Evolutionary conservation across 2,329 filamentous ascomycete species (phyloP), one percentile per base, ranked within the genome.

Genomic region (Clonostachys byssicola): DNA sequence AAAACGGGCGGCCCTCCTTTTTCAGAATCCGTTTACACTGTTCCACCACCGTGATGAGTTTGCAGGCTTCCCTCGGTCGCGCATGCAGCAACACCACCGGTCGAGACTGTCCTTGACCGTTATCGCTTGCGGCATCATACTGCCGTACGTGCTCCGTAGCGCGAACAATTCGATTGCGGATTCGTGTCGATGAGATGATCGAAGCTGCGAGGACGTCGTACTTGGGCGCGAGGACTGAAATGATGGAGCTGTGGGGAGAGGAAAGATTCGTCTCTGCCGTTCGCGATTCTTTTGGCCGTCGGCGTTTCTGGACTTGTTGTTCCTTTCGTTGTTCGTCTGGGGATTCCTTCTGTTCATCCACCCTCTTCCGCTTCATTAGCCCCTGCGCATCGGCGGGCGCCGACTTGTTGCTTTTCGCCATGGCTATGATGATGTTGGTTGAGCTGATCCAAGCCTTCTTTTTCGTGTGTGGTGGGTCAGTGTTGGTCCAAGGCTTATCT

Each of bases 21-120:
- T 57, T 66, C 45, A 86, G 64, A 42, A 81, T 68, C 38, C 77
- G 68, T 61, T 86, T 85, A 47, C 74, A 75, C 36, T 87, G 82
- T 63, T 90, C 86, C 41, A 75, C 74, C 42, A 89, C 76, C 5
- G 79, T 85, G 55, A 89, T 78, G 56, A 89, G 70, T 63, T 90
- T 91, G 63, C 73, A 74, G 2, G 79, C 74, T 4, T 81, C 75
- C 10, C 61, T 50, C 1, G 74, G 67, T 17, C 73, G 73, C 34
- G 77, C 75, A 55, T 80, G 71, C 16, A 83, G 62, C 38, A 83
- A 60, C n/a, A 70, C 70, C 13, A 72, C 57, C 42, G 57, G 54
- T 20, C 49, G 50, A 5, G n/a, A 33, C 20, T 39, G 33, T 41
- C 35, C 40, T 34, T 42, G 12, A 30, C 38, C 3, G 30, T 10